Percentiles rank a stretch among this genome's conserved stretches.
phyloP scores from a whole-genome alignment of 2,329 filamentous ascomycete genomes.

The Paraconiothyrium brasiliense region DNA sequence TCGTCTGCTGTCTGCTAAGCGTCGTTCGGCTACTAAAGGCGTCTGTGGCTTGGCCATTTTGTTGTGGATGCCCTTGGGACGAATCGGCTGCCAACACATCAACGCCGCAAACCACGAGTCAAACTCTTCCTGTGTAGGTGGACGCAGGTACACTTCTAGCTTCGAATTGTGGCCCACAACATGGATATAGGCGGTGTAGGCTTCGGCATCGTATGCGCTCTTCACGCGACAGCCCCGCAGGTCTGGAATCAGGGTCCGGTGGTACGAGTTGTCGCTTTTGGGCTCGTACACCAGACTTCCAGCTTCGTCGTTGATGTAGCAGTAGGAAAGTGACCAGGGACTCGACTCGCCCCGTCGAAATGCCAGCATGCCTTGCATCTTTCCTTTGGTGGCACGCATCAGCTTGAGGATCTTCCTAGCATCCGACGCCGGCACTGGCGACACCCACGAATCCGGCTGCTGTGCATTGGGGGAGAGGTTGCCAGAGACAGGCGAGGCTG shows the following conservation, averaged over 20 bases:
- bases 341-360: constrained; percentile 71
- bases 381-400: constrained; percentile 80
- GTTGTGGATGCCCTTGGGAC: constrained; percentile 64
- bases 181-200: constrained; percentile 60
- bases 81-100: constrained; percentile 82
- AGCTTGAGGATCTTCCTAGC: constrained; percentile 76
- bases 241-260: constrained; percentile 74
- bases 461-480: constrained; percentile 19
- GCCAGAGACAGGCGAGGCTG: constrained; percentile 23
- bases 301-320: constrained; percentile 79
- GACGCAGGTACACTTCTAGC: constrained; percentile 71
- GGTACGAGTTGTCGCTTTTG: constrained; percentile 70
- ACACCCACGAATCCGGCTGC: constrained; percentile 47
- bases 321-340: constrained; percentile 75
- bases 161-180: constrained; percentile 64
- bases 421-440: constrained; percentile 66
- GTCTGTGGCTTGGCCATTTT: constrained; percentile 63
- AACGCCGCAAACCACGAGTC: constrained; percentile 84
- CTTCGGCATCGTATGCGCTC: constrained; percentile 58
- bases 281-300: constrained; percentile 80
- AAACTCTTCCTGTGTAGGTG: constrained; percentile 71
- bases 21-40: constrained; percentile 47
- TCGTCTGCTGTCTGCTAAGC: constrained; percentile 54
- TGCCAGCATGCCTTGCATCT: constrained; percentile 81
- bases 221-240: constrained; percentile 77